Evolutionary conservation across 129 eudicot species (phyloP), one percentile per base, ranked within the genome.

Genomic region (Helichrysum umbraculigerum): DNA sequence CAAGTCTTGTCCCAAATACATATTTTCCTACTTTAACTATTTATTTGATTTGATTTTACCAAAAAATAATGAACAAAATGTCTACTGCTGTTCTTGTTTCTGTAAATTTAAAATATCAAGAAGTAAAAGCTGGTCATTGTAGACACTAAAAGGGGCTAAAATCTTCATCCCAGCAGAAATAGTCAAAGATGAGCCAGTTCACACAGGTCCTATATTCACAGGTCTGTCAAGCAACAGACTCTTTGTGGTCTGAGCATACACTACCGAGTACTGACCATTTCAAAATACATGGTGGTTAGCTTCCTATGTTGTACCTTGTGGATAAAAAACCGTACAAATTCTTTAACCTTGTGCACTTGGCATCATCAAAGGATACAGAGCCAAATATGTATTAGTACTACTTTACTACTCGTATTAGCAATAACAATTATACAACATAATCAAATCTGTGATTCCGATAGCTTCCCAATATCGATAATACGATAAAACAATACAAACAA

Each of bases 131-230:
- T 47, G n/a, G n/a, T 3, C 54, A 47, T 20, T 57, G 62, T 21
- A 19, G 62, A 22, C 33, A 52, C 41, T 56, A 47, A 14, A 52
- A 16, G 14, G 1, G 54, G 54, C 54, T 47, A 76, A 51, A 64
- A 64, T 6, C 10, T 47, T 57, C 21, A 67, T 28, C 67, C 42
- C 11, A 37, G 30, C 70, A 57, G 50, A 68, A 58, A 56, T 68
- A 74, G 81, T 77, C 81, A 77, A 77, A 74, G 60, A 29, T 44
- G 71, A 62, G 61, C 32, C 60, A n/a, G 20, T 68, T 19, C 28
- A 11, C 50, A 42, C 17, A 47, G 17, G n/a, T 47, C 54, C n/a
- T 14, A 47, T 3, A 12, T 12, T 47, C 33, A 25, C 57, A 16
- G 22, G 6, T 50, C 74, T 72, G 63, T 41, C 82, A 12, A 28